These are phyloP conservation scores for Pelagophyceae sp. DNA, from an alignment of 352 stramenopile genomes.

Conservation along the genomic window DNA sequence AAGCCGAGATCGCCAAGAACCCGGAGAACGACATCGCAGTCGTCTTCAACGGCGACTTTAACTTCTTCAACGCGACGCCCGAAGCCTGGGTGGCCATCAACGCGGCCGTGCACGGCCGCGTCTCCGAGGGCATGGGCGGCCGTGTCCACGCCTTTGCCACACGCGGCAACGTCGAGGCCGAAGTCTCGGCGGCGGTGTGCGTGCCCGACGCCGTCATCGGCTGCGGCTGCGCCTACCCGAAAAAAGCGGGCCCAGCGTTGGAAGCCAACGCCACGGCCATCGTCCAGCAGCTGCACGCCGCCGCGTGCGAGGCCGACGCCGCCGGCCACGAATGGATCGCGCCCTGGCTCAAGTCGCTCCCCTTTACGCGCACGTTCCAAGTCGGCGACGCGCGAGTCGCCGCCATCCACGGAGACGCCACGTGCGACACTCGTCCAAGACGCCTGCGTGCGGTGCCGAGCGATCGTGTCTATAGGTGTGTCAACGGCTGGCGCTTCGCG, in stretches of 20 bases:
- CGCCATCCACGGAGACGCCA: conserved; percentile 5
- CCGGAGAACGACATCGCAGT: background rate
- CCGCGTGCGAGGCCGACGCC: background rate
- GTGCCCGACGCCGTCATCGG: background rate
- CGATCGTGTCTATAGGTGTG: too few relatives aligned
- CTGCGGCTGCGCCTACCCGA: conserved; percentile 20
- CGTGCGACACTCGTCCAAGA: too few relatives aligned
- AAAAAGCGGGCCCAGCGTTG: background rate
- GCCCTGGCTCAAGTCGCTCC: background rate
- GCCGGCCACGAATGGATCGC: too few relatives aligned
- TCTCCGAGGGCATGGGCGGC: background rate
- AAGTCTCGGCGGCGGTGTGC: background rate
- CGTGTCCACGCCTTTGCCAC: background rate
- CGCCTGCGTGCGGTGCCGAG: too few relatives aligned
- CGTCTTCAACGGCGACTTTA: conserved; percentile 16
- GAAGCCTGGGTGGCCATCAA: background rate
- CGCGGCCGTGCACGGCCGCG: background rate
- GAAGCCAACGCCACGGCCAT: background rate
- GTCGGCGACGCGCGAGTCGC: conserved; percentile 4
- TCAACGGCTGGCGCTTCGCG: conserved; percentile 9
- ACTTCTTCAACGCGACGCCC: conserved; percentile 17
- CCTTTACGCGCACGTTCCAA: background rate
- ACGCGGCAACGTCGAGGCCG: background rate
- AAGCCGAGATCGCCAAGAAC: background rate
- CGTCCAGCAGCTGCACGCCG: background rate